Base-by-base conservation (phyloP, 202 grass and related monocot genomes). In the Hordeum pubiflorum region DNA sequence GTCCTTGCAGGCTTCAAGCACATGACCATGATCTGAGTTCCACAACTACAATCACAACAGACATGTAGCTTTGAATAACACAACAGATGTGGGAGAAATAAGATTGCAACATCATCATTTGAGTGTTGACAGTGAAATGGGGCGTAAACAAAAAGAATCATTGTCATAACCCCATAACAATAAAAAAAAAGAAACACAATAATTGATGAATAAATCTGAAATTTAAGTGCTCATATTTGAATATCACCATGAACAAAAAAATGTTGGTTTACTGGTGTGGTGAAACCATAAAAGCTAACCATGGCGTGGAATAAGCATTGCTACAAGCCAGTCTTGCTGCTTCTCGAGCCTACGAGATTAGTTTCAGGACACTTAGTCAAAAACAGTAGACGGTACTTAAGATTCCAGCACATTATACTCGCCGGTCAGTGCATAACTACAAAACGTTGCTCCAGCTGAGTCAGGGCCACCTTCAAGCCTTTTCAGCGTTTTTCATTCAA, bases 21-120 rank as follows among this genome's bases (percentile, higher is more conserved):
- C 94, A 85, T 97, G 94, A 0, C 91, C 91, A 3, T 97, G 94
- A 82, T 97, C 94, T 40, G 94, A 97, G 80, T 94, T 97, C 94
- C 94, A 97, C 11, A 97, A 41, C 94, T 97, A 38, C 69, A 81
- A 22, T 58, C 36, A 80, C 17, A 70, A 80, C 52, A 66, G 2
- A 54, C 50, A 54, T 3, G 17, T 1, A 40, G 31, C 9, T 59
- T 75, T 86, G 27, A 83, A 11, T 11, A 62, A 54, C 55, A 38
- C 44, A 37, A 71, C 61, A 33, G 3, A 26, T 57, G 44, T 64
- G 9, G 18, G 63, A 22, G 2, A 33, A 77, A 71, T 11, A 69
- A 40, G 0, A 31, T 13, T 39, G 2, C 6, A 61, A 3, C 9
- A 59, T 39, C 4, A 64, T 38, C 3, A 7, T 6, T 21, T 81